Base-by-base conservation (phyloP, 2,329 filamentous ascomycete species). In the Xylariaceae sp. region DNA sequence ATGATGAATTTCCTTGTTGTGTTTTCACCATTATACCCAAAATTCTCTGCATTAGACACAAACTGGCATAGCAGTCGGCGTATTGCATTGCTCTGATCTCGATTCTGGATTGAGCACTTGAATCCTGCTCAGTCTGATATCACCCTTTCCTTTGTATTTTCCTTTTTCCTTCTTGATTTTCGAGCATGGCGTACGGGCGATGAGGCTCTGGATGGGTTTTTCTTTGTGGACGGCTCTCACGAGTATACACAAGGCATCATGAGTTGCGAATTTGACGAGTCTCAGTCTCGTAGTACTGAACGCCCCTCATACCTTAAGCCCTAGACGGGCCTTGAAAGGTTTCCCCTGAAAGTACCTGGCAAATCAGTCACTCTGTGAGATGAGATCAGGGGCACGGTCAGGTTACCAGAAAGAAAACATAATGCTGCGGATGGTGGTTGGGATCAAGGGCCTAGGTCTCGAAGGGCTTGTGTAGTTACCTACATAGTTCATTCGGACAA, bases 71-170 rank as follows among this genome's bases (percentile, higher is more conserved):
- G 65, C 64, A 68, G 55, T 63, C 64, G 65, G 65, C 62, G 57
- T 64, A 63, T 65, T 67, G 65, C 69, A 70, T 69, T 64, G 66
- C 66, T 65, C 63, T 61, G 64, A 63, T 64, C 64, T 67, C 59
- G 65, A 62, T 61, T 64, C 69, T 70, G 68, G 69, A 70, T 70
- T 66, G 60, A 65, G 67, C 62, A 71, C 71, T 67, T 66, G 56
- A 66, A 30, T 30, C 66, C 57, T 62, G 63, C 64, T 68, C 53
- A 60, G 62, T 60, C 56, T 57, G 53, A 62, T 56, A 64, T 66
- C 56, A 30, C 23, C 61, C 63, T 60, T 63, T 49, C 51, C 34
- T 49, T 35, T 49, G 18, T 50, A 30, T 30, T 30, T 30, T 30
- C 23, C 5, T 30, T 30, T 5, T 30, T 30, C 23, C 4, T 55